Evolutionary conservation across 1,284 basidiomycete genomes (phyloP), one percentile per base, ranked within the genome.

Genomic region (Puccinia horiana): DNA sequence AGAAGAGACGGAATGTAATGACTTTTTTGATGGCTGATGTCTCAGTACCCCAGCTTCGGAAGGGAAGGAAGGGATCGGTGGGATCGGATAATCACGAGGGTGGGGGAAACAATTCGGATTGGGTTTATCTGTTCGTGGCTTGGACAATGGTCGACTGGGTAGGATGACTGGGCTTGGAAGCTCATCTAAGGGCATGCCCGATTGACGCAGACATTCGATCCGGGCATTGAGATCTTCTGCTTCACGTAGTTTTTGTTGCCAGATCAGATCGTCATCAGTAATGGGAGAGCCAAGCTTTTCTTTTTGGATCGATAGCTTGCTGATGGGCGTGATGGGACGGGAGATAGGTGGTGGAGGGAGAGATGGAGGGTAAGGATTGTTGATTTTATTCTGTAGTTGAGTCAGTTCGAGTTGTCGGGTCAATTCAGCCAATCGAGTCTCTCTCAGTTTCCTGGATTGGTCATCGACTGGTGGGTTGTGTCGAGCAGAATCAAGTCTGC

Each of bases 91-190:
- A 32, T 44, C 58, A 18, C 37, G 74, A 76, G 70, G 52, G 35
- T 54, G 52, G 14, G 74, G 67, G 23, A 56, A 14, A 16, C 35
- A 42, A 47, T n/a, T 52, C 11, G 44, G 35, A 42, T 42, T 20
- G n/a, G 47, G 58, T 56, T 58, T 63, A 42, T 58, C 56, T 47
- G 29, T 49, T 42, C 63, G 49, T 23, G 58, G 4, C 23, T 26
- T 80, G n/a, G 52, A 61, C 26, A 47, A 9, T 6, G 78, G 78
- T 6, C 63, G 65, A 52, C 47, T 80, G n/a, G 78, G 69, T 0
- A 80, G 56, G 14, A 52, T 11, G 26, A 80, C 69, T 44, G 78
- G 78, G 52, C 78, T 80, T 56, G 78, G 78, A 32, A 80, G 78
- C 32, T 61, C 29, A 40, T 73, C 67, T 47, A 18, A 12, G 32